Evolutionary conservation across 805 yeast species (phyloP), one percentile per base, ranked within the genome.

Genomic region (Hanseniaspora lindneri): DNA sequence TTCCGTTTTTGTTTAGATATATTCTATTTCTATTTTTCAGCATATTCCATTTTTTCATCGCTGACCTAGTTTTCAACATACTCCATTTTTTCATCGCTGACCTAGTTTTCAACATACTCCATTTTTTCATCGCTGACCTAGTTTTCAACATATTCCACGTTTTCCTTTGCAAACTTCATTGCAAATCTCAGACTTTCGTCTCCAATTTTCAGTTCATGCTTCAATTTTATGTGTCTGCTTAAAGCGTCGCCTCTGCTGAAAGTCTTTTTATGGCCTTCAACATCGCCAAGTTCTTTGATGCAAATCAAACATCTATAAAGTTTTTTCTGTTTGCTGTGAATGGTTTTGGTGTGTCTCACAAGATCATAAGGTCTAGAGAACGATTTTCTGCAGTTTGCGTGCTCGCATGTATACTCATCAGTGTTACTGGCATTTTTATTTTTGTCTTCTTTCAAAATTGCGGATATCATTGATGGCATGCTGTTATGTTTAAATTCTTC

Each of bases 321-420:
- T 57, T 83, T 83, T 65, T 89, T 82, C 61, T 80, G 82, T 41
- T 83, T 73, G 1, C 96, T 92, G 63, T 89, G 98, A 48, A 89
- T 88, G 0, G 97, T 92, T 59, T 89, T 95, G 64, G 89, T 96
- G 64, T 89, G 98, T 57, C 98, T 76, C 23, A 88, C 82, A 59
- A 89, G 71, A 67, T 89, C 98, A 61, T 89, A 89, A 17, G 96
- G 94, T 59, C 98, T 76, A 16, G 96, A 86, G 60, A 89, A 89
- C 58, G 39, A 46, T 79, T 60, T 17, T 27, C 39, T 37, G 13
- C 49, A 46, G 17, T 28, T 21, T n/a, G 43, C 8, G 19, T 46
- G 49, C 20, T 46, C 49, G 32, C 49, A 46, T 19, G 30, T 37
- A 27, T 36, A 46, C 25, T 46, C 49, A 24, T 46, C 49, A n/a